These are phyloP conservation scores for Eutrema japonicum DNA, from an alignment of 345 rosid species.

Conservation along the genomic window DNA sequence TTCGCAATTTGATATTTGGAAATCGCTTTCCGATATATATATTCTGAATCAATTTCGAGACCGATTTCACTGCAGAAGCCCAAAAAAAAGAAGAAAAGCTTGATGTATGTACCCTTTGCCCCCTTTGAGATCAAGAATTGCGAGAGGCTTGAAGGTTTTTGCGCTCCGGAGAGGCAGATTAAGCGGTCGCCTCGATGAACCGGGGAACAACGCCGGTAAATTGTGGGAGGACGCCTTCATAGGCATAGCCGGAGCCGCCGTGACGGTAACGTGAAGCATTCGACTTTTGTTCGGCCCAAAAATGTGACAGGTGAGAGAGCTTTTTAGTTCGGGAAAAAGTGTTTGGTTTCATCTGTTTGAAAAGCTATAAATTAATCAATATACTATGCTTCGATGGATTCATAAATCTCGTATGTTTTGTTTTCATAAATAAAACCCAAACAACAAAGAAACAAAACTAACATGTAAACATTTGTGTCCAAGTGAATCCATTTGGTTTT, in stretches of 20 bases:
- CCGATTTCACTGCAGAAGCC: background rate
- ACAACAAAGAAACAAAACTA: background rate
- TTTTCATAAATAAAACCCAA: no score
- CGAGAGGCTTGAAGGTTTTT: constrained; percentile 37
- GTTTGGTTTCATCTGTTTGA: no score
- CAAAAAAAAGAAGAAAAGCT: background rate
- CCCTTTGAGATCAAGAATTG: constrained; percentile 58
- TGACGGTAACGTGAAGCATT: constrained; percentile 31
- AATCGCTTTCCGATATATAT: background rate
- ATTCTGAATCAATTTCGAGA: background rate
- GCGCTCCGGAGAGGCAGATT: constrained; percentile 34
- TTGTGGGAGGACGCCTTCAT: constrained; percentile 15
- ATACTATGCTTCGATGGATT: no score
- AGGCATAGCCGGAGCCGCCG: constrained; percentile 33
- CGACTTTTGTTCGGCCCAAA: no score
- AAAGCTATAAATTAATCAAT: no score
- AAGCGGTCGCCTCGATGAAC: constrained; percentile 33
- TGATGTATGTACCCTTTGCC: constrained; percentile 57
- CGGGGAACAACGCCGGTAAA: constrained; percentile 31
- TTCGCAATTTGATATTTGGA: constrained; percentile 1
- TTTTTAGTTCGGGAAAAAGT: no score
- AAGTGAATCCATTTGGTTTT: constrained; percentile 18
- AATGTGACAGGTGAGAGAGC: no score
- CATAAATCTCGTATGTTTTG: no score
- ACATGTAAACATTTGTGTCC: background rate